These are phyloP conservation scores for Aspergillus uvarum DNA, from an alignment of 2,329 filamentous ascomycete genomes.

Conservation along the genomic window DNA sequence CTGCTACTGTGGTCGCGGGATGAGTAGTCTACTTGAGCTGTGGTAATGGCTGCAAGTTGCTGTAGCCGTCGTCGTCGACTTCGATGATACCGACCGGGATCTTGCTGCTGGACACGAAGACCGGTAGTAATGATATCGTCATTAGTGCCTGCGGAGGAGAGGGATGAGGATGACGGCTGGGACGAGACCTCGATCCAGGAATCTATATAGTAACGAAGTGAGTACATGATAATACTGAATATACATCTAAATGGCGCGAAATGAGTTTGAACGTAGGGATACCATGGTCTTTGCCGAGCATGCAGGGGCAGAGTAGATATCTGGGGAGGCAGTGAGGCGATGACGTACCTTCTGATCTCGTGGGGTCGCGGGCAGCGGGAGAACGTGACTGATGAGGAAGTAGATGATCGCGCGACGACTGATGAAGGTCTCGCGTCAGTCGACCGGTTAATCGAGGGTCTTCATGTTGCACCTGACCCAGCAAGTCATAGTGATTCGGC, in stretches of 20 bases:
- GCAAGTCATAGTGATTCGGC: conserved; percentile 40
- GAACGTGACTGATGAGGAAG: conserved; percentile 34
- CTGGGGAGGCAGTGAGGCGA: conserved; percentile 1
- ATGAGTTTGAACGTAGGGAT: conserved; percentile 22
- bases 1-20: conserved; percentile 62
- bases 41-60: conserved; percentile 37
- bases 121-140: conserved; percentile 93
- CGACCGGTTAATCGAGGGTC: conserved; percentile 31
- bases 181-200: conserved; percentile 96
- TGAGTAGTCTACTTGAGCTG: conserved; percentile 42
- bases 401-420: conserved; percentile 19
- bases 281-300: conserved; percentile 1
- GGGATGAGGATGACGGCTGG: conserved; percentile 87
- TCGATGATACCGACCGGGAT: conserved; percentile 53
- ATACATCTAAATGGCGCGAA: conserved; percentile 3
- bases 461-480: conserved; percentile 36
- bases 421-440: conserved; percentile 36
- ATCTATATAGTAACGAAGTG: conserved; percentile 61
- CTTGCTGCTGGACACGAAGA: conserved; percentile 68
- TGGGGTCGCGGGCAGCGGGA: conserved; percentile 35
- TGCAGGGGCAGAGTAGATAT: conserved; percentile 15
- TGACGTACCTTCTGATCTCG: conserved; percentile 47
- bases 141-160: conserved; percentile 69
- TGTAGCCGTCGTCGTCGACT: conserved; percentile 52
- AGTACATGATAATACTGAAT: conserved; percentile 37